phyloP scores from a whole-genome alignment of 352 stramenopile species.

The Pythium guiyangense region DNA sequence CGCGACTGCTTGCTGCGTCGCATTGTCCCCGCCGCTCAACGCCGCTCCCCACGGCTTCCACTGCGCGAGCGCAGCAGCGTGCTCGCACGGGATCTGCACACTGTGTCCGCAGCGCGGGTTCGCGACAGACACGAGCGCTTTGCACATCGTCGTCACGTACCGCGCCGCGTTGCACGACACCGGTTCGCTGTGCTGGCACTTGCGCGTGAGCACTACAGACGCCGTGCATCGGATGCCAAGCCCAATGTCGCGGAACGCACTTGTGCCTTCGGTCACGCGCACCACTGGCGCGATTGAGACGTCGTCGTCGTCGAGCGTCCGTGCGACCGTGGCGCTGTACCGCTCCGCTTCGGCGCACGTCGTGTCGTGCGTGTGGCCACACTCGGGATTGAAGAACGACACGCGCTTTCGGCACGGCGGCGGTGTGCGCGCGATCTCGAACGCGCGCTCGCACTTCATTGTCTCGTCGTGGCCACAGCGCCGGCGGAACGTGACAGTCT shows the following conservation, averaged over 20 bases:
- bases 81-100: slow-evolving; percentile 33
- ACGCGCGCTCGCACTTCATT: slow-evolving; percentile 61
- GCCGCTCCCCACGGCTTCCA: slow-evolving; percentile 48
- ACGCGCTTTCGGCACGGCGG: slow-evolving; percentile 44
- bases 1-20: slow-evolving; percentile 9
- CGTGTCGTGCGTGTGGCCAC: slow-evolving; percentile 49
- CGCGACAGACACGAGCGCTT: slow-evolving; percentile 21
- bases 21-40: not conserved
- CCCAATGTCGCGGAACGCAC: slow-evolving; percentile 34
- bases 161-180: slow-evolving; percentile 51
- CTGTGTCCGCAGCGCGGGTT: slow-evolving; percentile 46
- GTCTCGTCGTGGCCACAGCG: slow-evolving; percentile 54
- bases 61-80: slow-evolving; percentile 16
- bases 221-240: slow-evolving; percentile 37
- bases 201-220: slow-evolving; percentile 26
- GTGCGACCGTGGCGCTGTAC: slow-evolving; percentile 7
- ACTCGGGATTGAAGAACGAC: slow-evolving; percentile 56
- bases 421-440: slow-evolving; percentile 47
- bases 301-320: slow-evolving; percentile 6
- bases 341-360: slow-evolving; percentile 40
- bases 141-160: slow-evolving; percentile 22
- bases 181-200: slow-evolving; percentile 37
- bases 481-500: slow-evolving; percentile 52
- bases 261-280: slow-evolving; percentile 20
- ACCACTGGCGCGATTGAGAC: slow-evolving; percentile 18